Evolutionary conservation across 2,329 filamentous ascomycete species (phyloP).

Genomic region (Monosporascus sp.): DNA sequence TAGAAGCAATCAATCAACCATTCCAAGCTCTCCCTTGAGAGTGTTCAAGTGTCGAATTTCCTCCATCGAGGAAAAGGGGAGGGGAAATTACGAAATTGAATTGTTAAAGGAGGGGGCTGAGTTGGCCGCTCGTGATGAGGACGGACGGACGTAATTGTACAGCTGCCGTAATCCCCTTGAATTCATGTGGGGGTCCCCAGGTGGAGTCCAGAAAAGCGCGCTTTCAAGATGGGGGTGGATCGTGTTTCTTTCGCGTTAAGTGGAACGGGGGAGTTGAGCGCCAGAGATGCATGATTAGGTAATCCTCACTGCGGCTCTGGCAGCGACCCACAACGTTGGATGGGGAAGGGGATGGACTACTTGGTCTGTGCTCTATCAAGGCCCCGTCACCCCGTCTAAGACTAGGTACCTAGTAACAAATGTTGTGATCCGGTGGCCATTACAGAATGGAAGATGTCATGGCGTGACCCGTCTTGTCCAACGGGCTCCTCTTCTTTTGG

Average conservation of each 20-base stretch:
- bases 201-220: background rate
- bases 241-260: background rate
- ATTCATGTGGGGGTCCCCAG: too few species aligned
- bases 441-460: too few species aligned
- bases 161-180: too few species aligned
- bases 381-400: too few species aligned
- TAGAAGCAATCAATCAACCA: background rate
- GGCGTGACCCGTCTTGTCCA: too few species aligned
- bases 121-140: background rate
- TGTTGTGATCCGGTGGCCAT: too few species aligned
- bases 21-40: background rate
- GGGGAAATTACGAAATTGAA: background rate
- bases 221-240: background rate
- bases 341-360: too few species aligned
- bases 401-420: too few species aligned
- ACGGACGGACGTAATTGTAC: too few species aligned
- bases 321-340: too few species aligned
- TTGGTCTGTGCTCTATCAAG: too few species aligned
- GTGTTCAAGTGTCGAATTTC: background rate
- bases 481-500: too few species aligned
- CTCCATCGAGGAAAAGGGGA: background rate
- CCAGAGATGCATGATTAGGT: constrained; percentile 5
- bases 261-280: background rate
- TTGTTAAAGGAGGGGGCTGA: background rate
- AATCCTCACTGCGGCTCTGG: constrained; percentile 1